Evolutionary conservation across 805 yeast species (phyloP).

Genomic region (Starmerella floricola): DNA sequence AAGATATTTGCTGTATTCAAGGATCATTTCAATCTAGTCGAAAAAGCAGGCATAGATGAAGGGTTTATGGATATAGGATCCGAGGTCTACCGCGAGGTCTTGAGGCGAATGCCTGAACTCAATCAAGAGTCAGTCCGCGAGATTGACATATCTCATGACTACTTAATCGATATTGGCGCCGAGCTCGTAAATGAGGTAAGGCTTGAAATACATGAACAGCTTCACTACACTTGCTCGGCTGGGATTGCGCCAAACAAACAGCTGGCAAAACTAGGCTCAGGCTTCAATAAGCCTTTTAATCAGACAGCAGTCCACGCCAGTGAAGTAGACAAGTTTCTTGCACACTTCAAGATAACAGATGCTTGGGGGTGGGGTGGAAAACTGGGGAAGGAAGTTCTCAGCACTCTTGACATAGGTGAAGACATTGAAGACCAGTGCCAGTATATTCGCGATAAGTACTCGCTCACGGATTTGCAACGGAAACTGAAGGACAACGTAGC

Average conservation of each 20-base stretch:
- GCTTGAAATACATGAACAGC: constrained; percentile 36
- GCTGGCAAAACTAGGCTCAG: constrained; percentile 78
- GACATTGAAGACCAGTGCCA: constrained; percentile 35
- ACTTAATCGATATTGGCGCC: constrained; percentile 56
- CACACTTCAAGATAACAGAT: constrained; percentile 52
- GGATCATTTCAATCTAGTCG: constrained; percentile 52
- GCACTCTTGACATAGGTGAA: constrained; percentile 40
- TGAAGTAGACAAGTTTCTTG: constrained; percentile 42
- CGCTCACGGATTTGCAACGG: constrained; percentile 2
- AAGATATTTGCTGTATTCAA: constrained; percentile 59
- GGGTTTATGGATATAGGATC: constrained; percentile 77
- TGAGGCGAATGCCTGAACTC: constrained; percentile 37
- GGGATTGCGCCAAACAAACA: constrained; percentile 71
- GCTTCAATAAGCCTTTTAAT: constrained; percentile 68
- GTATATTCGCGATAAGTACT: constrained; percentile 11
- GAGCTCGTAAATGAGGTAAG: constrained; percentile 46
- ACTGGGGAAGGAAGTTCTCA: constrained; percentile 48
- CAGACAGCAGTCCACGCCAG: constrained; percentile 60
- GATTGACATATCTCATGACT: constrained; percentile 66
- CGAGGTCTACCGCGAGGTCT: constrained; percentile 36
- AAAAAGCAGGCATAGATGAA: constrained; percentile 94
- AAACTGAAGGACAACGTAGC: constrained; percentile 39
- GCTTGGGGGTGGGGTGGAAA: constrained; percentile 91
- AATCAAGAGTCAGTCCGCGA: constrained; percentile 32
- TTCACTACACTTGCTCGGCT: constrained; percentile 81